Evolutionary conservation across 1,139 yeast genomes (phyloP), one percentile per base, ranked within the genome.

Genomic region (Hemisphaericaspora xylanilytica): DNA sequence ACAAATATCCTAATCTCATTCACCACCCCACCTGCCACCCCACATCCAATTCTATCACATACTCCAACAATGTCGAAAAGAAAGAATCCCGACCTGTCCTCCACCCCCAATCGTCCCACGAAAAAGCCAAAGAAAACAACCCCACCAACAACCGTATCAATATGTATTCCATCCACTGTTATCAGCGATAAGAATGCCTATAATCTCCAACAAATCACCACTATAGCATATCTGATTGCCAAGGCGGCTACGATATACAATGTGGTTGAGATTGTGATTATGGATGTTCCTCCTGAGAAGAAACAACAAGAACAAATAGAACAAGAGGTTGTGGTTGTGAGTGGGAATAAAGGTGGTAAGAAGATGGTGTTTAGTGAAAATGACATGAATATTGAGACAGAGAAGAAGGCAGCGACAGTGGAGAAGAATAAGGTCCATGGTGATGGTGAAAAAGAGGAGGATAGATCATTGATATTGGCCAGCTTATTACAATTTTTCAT

Each of bases 401-500:
- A 29, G 62, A 58, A 12, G 10, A n/a, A 5, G 12, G 24, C 18
- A 17, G 61, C 56, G 6, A 46, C 45, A 15, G 28, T 8, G 12
- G 15, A 26, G 7, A 25, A 36, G 42, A 28, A 34, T 21, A 5
- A 48, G 33, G 48, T 37, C 16, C 32, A 28, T 10, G 38, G 39
- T 5, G 47, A 32, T 8, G 15, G 37, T 2, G 41, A 46, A n/a
- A 33, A 38, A 40, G 38, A 47, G 50, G 39, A 33, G n/a, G 39
- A 69, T 28, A 67, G 75, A 35, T 65, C 81, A 0, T 61, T 81
- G 53, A 53, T 81, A 13, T 69, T 87, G 33, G 94, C 95, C 1
- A 71, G 83, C 2, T 67, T 89, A 38, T 65, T 89, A 39, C 96
- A 88, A 56, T 89, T 69, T 55, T 87, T 87, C 52, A 78, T 89